Conservation (phyloP, 2,329 filamentous ascomycete species). For the Fusarium miscanthi region DNA sequence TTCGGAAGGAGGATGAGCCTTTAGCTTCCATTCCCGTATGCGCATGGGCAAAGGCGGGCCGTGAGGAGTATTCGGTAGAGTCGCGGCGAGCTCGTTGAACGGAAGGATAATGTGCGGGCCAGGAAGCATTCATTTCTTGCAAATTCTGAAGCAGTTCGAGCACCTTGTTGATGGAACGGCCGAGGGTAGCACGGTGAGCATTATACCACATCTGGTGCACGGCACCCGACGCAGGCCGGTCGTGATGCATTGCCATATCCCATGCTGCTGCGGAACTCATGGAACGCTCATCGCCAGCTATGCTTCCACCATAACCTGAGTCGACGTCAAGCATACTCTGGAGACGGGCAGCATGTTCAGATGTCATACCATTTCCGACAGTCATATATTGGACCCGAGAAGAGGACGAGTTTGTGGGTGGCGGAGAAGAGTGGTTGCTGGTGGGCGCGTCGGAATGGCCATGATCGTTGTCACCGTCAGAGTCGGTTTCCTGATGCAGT, state of each 20-base stretch:
- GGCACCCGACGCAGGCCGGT: slow-evolving; percentile 75
- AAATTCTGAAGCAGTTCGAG: slow-evolving; percentile 85
- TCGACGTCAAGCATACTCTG: slow-evolving; percentile 86
- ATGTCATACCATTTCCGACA: slow-evolving; percentile 83
- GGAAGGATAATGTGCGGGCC: slow-evolving; percentile 96
- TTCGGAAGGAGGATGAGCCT: slow-evolving; percentile 55
- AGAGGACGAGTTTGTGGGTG: slow-evolving; percentile 41
- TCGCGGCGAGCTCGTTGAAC: slow-evolving; percentile 70
- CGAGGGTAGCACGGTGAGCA: slow-evolving; percentile 87
- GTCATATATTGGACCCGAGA: slow-evolving; percentile 80
- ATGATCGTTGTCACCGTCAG: slow-evolving; percentile 40
- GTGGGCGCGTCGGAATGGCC: slow-evolving; percentile 32
- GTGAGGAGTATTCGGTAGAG: slow-evolving; percentile 59
- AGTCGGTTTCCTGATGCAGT: slow-evolving; percentile 47
- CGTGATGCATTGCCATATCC: slow-evolving; percentile 58
- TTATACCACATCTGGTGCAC: slow-evolving; percentile 96
- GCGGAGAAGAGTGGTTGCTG: slow-evolving; percentile 44
- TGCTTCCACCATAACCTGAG: slow-evolving; percentile 90
- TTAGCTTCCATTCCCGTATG: slow-evolving; percentile 68
- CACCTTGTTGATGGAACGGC: slow-evolving; percentile 85
- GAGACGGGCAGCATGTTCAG: slow-evolving; percentile 82
- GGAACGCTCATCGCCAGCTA: slow-evolving; percentile 69
- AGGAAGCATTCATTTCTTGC: slow-evolving; percentile 88
- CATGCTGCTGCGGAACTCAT: slow-evolving; percentile 60
- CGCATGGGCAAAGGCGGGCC: slow-evolving; percentile 72